Evolutionary conservation across 306 rosid species (phyloP).

Genomic region (Begonia peltatifolia): DNA sequence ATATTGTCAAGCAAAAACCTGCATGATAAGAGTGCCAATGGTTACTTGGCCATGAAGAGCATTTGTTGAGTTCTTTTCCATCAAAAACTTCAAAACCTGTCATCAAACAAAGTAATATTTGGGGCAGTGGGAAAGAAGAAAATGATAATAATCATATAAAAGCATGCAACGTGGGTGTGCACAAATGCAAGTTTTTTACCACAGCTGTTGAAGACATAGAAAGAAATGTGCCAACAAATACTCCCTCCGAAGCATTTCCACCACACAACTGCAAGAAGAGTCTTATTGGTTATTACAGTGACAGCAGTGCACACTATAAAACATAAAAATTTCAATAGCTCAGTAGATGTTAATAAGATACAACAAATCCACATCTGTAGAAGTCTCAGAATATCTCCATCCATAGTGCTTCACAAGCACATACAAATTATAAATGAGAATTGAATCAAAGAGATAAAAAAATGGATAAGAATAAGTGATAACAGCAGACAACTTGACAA

Average conservation of each 20-base stretch:
- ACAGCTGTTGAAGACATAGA: conserved; percentile 98
- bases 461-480: too few species aligned
- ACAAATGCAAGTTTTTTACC: conserved; percentile 10
- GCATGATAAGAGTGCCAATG: conserved; percentile 55
- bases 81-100: conserved; percentile 85
- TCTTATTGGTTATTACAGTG: conserved; percentile 9
- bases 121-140: too few species aligned
- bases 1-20: conserved; percentile 24
- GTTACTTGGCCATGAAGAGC: conserved; percentile 98
- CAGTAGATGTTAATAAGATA: too few species aligned
- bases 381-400: too few species aligned
- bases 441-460: too few species aligned
- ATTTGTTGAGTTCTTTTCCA: conserved; percentile 76
- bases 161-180: background rate
- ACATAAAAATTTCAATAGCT: too few species aligned
- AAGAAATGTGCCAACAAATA: conserved; percentile 81
- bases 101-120: background rate
- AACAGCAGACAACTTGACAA: too few species aligned
- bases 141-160: background rate
- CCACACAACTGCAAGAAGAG: conserved; percentile 87
- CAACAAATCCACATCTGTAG: too few species aligned
- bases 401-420: too few species aligned
- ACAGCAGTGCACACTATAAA: too few species aligned
- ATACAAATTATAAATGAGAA: too few species aligned
- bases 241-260: conserved; percentile 92